Percentiles rank a stretch among this genome's conserved stretches.
Evolutionary conservation across 1,139 yeast genomes (phyloP).

Genomic region (Lodderomyces theae): DNA sequence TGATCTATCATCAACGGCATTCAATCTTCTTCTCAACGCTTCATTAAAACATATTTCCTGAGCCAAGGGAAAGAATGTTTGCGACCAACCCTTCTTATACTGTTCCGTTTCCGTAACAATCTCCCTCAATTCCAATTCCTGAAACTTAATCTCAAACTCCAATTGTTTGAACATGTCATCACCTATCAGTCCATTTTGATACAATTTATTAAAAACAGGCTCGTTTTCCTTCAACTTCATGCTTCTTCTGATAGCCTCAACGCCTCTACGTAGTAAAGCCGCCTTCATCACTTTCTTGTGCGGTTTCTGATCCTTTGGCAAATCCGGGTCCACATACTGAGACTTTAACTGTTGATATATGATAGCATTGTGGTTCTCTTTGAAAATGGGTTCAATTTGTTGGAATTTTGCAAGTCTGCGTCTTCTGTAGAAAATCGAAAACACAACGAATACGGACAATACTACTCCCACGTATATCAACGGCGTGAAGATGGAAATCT

Average conservation of each 20-base stretch:
- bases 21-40: conserved; percentile 78
- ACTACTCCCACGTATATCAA: conserved; percentile 73
- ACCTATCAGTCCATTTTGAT: conserved; percentile 87
- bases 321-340: conserved; percentile 38
- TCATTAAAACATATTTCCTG: conserved; percentile 91
- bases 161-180: conserved; percentile 83
- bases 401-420: conserved; percentile 54
- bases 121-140: conserved; percentile 77
- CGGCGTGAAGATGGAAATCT: conserved; percentile 83
- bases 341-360: conserved; percentile 60
- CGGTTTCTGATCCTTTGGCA: conserved; percentile 49
- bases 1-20: conserved; percentile 58
- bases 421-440: conserved; percentile 68
- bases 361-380: conserved; percentile 62
- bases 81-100: conserved; percentile 78
- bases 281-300: conserved; percentile 84
- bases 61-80: conserved; percentile 69
- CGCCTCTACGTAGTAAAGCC: conserved; percentile 73
- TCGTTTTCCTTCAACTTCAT: conserved; percentile 71
- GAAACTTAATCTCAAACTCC: conserved; percentile 71
- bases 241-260: conserved; percentile 67
- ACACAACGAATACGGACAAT: conserved; percentile 66
- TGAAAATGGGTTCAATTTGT: conserved; percentile 66
- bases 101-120: conserved; percentile 75
- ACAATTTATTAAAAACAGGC: conserved; percentile 64